Evolutionary conservation across 208 protist genomes (phyloP), one percentile per base, ranked within the genome.

Genomic region (Trypanosoma vivax): DNA sequence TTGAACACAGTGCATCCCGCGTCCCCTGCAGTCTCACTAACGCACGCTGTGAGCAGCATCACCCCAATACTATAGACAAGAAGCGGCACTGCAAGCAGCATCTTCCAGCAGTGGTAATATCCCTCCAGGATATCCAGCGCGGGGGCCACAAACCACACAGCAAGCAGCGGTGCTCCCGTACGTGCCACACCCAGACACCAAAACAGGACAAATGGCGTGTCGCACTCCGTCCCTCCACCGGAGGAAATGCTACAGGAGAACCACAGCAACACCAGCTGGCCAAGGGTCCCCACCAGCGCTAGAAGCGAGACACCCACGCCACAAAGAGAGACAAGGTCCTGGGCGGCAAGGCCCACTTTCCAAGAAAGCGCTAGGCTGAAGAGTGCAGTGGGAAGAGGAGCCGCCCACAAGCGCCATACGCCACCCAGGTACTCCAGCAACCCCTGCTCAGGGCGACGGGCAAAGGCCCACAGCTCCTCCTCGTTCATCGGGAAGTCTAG

Each of bases 301-400:
- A 94, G 62, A 18, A 83, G 9, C 9, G 87, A 73, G 10, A 80
- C 34, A 5, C 87, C 83, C 5, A 94, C 73, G 23, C 87, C 83
- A 58, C 83, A 94, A 18, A 91, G 65, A 0, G 78, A 70, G 4
- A 39, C 52, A 40, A 94, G 90, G 39, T 83, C 35, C 27, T 68
- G 72, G 13, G 83, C 56, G 9, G 65, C 48, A 14, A 30, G 51
- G 6, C 80, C 87, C 35, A 94, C 52, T 2, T 9, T 60, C 63
- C 79, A 80, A 13, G 71, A 64, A 6, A 91, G 39, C 37, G 54
- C 40, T 41, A 76, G 21, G 14, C 48, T 56, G 45, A 70, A 79
- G 1, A 62, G 42, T 6, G 67, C 54, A 5, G 38, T 38, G 16
- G 78, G 23, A 13, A 50, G 41, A 40, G 82, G 72, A 0, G 65